phyloP scores from a whole-genome alignment of 1,284 basidiomycete genomes.

The Apiotrichum mycotoxinovorans region DNA sequence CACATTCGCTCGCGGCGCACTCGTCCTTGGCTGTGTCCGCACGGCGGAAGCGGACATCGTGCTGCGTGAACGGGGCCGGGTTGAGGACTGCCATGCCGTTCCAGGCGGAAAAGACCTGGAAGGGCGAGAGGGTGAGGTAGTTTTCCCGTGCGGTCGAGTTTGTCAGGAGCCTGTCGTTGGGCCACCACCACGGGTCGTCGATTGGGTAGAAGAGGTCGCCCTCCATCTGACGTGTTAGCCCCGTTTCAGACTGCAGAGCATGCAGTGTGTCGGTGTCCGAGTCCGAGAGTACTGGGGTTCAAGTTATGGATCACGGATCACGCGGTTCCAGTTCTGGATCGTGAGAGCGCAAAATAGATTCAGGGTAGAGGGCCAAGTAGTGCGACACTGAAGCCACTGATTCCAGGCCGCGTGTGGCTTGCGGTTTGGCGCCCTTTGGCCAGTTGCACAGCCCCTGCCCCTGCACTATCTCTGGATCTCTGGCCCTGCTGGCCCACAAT shows the following conservation, averaged over 20 bases:
- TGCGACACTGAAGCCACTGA: too few relatives aligned
- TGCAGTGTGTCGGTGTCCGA: too few relatives aligned
- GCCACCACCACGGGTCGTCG: constrained; percentile 39
- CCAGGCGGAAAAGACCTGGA: constrained; percentile 49
- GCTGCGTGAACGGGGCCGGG: constrained; percentile 35
- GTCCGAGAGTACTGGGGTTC: too few relatives aligned
- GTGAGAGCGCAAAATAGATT: too few relatives aligned
- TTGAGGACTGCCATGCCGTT: constrained; percentile 45
- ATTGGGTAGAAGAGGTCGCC: constrained; percentile 52
- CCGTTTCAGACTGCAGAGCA: background rate
- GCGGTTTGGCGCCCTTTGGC: too few relatives aligned
- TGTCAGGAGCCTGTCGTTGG: constrained; percentile 41
- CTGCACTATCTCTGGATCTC: too few relatives aligned
- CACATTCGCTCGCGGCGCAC: constrained; percentile 48
- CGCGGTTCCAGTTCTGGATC: too few relatives aligned
- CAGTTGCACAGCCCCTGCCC: too few relatives aligned
- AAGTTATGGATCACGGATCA: too few relatives aligned
- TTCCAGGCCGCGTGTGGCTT: too few relatives aligned
- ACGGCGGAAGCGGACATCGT: constrained; percentile 42
- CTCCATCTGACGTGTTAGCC: constrained; percentile 30
- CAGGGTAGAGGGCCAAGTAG: too few relatives aligned
- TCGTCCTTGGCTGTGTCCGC: constrained; percentile 30
- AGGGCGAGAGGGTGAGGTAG: constrained; percentile 38
- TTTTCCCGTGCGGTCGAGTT: constrained; percentile 31
- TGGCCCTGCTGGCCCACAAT: too few relatives aligned